A percentile compares a stretch with the other conserved stretches of the same genome.
phyloP scores from a whole-genome alignment of 2,329 filamentous ascomycete species.

The Venturia asperata region DNA sequence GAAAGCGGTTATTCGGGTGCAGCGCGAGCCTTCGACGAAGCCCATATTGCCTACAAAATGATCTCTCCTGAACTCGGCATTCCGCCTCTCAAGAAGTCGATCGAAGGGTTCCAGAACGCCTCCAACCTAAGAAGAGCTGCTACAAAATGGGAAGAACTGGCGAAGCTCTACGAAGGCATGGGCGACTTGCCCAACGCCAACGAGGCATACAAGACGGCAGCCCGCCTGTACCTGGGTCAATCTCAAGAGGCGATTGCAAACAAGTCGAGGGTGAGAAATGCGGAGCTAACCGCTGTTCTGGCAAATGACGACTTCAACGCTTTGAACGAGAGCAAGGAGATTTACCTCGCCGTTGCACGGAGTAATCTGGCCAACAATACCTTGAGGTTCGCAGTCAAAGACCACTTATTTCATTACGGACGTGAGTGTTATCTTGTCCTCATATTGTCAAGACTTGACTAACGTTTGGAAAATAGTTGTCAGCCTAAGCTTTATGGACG shows the following conservation, averaged over 20 bases:
- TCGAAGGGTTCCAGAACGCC: slow-evolving; percentile 78
- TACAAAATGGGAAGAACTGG: slow-evolving; percentile 81
- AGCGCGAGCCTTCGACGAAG: slow-evolving; percentile 79
- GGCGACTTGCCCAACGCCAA: slow-evolving; percentile 71
- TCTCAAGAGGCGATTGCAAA: slow-evolving; percentile 63
- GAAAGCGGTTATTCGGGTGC: slow-evolving; percentile 82
- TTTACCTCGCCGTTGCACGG: slow-evolving; percentile 73
- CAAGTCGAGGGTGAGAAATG: slow-evolving; percentile 73
- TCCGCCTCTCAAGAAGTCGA: slow-evolving; percentile 68
- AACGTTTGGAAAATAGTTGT: slow-evolving; percentile 40
- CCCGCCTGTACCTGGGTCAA: slow-evolving; percentile 82
- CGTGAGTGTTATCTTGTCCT: slow-evolving; percentile 26
- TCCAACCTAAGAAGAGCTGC: slow-evolving; percentile 89
- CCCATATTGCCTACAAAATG: slow-evolving; percentile 91
- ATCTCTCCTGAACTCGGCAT: slow-evolving; percentile 76
- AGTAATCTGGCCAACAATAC: slow-evolving; percentile 79
- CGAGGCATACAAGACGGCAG: slow-evolving; percentile 76
- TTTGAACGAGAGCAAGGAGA: slow-evolving; percentile 55
- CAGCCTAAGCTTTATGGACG: slow-evolving; percentile 46
- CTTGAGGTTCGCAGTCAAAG: slow-evolving; percentile 90
- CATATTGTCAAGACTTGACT: not conserved
- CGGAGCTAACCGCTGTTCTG: slow-evolving; percentile 68
- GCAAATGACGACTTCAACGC: slow-evolving; percentile 7
- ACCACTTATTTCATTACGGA: slow-evolving; percentile 90
- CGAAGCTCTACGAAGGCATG: slow-evolving; percentile 80